Conservation (phyloP, 352 stramenopile genomes). For the Lagenidium giganteum region DNA sequence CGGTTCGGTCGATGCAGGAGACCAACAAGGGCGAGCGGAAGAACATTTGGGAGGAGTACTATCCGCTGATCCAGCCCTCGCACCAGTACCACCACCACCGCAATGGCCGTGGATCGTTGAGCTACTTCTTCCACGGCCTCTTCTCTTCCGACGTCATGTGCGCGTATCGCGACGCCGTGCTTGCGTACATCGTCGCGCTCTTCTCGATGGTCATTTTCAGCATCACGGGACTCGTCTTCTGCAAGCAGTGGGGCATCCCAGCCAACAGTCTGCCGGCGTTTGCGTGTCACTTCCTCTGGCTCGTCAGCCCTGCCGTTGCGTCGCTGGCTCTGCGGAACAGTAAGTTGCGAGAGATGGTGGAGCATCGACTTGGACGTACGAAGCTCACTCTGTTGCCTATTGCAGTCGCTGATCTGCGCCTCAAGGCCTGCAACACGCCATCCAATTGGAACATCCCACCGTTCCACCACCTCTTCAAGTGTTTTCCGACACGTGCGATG, state of each 20-base stretch:
- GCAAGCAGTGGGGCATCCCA: conserved; percentile 71
- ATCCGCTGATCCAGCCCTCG: conserved; percentile 78
- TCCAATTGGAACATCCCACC: conserved; percentile 82
- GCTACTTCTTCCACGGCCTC: conserved; percentile 87
- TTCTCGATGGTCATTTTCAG: conserved; percentile 78
- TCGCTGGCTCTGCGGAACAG: conserved; percentile 73
- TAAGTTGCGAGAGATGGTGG: too few species aligned
- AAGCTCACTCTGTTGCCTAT: too few species aligned
- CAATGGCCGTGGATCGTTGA: conserved; percentile 64
- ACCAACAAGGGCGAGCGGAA: conserved; percentile 13
- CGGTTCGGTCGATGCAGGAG: too few species aligned
- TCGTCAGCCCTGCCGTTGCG: conserved; percentile 59
- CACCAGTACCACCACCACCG: conserved; percentile 77
- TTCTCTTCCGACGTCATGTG: conserved; percentile 84
- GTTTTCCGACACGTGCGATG: conserved; percentile 73
- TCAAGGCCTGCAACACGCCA: conserved; percentile 75
- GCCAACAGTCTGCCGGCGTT: conserved; percentile 49
- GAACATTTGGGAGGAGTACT: conserved; percentile 85
- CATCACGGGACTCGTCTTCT: conserved; percentile 80
- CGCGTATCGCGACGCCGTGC: conserved; percentile 77
- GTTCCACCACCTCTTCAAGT: conserved; percentile 77
- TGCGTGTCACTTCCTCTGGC: conserved; percentile 54
- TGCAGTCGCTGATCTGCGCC: conserved; percentile 57
- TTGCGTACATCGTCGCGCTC: conserved; percentile 73
- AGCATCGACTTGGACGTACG: too few species aligned